Conservation (phyloP, 2,329 filamentous ascomycete species). For the Cladosporium sp. region DNA sequence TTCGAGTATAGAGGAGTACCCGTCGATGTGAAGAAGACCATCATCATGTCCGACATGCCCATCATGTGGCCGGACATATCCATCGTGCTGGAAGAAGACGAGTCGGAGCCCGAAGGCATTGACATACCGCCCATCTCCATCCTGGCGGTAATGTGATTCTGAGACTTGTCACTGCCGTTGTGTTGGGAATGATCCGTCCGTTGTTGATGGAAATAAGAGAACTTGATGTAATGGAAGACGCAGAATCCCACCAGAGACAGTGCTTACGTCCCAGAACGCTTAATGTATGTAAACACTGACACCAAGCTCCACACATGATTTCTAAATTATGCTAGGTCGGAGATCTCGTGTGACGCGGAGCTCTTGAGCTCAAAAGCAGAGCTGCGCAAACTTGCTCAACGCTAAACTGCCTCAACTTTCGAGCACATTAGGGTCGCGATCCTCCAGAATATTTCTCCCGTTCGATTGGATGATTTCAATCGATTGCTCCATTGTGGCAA, state of each 20-base stretch:
- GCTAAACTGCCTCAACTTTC: constrained; percentile 4
- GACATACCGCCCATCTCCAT: constrained; percentile 22
- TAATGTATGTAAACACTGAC: not conserved
- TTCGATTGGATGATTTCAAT: not conserved
- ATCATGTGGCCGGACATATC: constrained; percentile 28
- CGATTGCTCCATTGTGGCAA: not conserved
- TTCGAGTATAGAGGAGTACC: constrained; percentile 64
- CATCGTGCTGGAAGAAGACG: not conserved
- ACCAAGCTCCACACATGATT: not conserved
- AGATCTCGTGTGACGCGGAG: not conserved
- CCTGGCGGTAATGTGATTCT: not conserved
- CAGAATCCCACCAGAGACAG: not conserved
- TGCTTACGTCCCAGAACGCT: not conserved
- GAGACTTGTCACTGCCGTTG: not conserved
- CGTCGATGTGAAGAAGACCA: constrained; percentile 64
- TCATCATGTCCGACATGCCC: constrained; percentile 48
- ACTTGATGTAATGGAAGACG: not conserved
- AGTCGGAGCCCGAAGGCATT: constrained; percentile 2
- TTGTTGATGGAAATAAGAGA: not conserved
- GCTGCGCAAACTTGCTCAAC: constrained; percentile 9
- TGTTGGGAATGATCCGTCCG: not conserved
- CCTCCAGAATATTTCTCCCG: not conserved
- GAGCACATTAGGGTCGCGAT: not conserved
- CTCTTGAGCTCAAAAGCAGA: not conserved
- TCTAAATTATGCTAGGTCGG: not conserved